Percentiles rank a stretch among this genome's conserved stretches.
Evolutionary conservation across 1,284 basidiomycete genomes (phyloP).

Genomic region (Trichosporon sp.): DNA sequence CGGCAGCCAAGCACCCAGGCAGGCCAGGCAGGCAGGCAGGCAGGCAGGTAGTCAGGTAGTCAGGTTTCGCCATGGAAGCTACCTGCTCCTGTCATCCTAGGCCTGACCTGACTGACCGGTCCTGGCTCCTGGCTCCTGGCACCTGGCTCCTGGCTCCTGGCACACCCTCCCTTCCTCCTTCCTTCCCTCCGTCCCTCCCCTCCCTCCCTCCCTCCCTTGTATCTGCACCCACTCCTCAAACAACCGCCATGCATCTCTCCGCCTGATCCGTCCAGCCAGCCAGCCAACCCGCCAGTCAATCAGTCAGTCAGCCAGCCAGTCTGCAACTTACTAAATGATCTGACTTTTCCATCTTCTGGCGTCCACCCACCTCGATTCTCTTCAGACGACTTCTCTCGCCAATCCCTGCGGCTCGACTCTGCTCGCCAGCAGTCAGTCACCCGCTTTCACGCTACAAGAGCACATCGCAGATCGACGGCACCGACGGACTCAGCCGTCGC

Average conservation of each 20-base stretch:
- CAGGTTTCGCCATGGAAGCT: slow-evolving; percentile 3
- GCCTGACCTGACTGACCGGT: background rate
- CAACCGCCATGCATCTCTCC: background rate
- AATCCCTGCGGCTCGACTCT: background rate
- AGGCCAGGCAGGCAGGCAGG: background rate
- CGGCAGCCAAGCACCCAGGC: background rate
- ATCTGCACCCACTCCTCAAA: background rate
- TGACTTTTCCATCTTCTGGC: background rate
- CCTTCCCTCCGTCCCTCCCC: background rate
- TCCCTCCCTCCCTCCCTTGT: background rate
- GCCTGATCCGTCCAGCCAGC: background rate
- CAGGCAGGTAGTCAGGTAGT: background rate
- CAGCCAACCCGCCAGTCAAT: too few relatives aligned
- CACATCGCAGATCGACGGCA: background rate
- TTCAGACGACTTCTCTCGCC: background rate
- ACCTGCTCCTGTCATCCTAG: background rate
- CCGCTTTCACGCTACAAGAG: background rate
- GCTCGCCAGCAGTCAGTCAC: background rate
- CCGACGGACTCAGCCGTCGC: background rate
- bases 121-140: background rate
- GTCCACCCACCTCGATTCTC: background rate
- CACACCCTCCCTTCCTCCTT: background rate
- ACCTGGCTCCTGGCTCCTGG: background rate
- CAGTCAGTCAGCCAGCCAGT: background rate
- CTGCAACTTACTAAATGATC: background rate